These are phyloP conservation scores for Mucor piriformis DNA, from an alignment of 371 early-diverging fungal genomes.

Conservation along the genomic window DNA sequence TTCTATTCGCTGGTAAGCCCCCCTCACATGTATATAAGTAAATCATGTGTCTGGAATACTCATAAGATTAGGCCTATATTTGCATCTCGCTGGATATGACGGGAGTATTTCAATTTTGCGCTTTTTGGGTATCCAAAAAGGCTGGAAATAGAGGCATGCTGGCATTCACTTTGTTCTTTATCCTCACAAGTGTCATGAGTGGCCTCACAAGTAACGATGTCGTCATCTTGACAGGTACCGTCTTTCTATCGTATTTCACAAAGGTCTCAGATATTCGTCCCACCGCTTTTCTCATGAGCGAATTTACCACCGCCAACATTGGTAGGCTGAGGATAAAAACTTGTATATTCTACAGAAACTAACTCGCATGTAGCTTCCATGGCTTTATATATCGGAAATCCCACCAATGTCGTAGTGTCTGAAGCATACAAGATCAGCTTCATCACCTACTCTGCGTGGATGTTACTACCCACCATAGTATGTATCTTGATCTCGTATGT, in stretches of 20 bases:
- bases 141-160: constrained; percentile 61
- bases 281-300: constrained; percentile 70
- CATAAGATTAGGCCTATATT: constrained; percentile 63
- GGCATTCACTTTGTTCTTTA: constrained; percentile 69
- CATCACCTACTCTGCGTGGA: constrained; percentile 77
- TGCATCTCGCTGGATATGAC: constrained; percentile 85
- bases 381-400: constrained; percentile 84
- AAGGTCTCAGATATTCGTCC: constrained; percentile 63
- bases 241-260: constrained; percentile 75
- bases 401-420: constrained; percentile 83
- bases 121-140: constrained; percentile 65
- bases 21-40: neutral
- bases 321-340: constrained; percentile 24
- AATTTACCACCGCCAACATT: constrained; percentile 73
- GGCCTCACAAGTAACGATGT: constrained; percentile 82
- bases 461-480: constrained; percentile 72
- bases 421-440: constrained; percentile 78
- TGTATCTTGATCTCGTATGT: constrained; percentile 58
- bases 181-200: constrained; percentile 73
- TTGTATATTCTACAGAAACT: neutral
- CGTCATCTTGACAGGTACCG: constrained; percentile 79
- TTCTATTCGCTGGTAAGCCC: constrained; percentile 68
- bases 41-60: neutral
- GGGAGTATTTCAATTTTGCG: constrained; percentile 72
- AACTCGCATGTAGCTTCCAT: constrained; percentile 59